Base-by-base conservation (phyloP, 352 stramenopile species). In the Pelagophyceae sp. region DNA sequence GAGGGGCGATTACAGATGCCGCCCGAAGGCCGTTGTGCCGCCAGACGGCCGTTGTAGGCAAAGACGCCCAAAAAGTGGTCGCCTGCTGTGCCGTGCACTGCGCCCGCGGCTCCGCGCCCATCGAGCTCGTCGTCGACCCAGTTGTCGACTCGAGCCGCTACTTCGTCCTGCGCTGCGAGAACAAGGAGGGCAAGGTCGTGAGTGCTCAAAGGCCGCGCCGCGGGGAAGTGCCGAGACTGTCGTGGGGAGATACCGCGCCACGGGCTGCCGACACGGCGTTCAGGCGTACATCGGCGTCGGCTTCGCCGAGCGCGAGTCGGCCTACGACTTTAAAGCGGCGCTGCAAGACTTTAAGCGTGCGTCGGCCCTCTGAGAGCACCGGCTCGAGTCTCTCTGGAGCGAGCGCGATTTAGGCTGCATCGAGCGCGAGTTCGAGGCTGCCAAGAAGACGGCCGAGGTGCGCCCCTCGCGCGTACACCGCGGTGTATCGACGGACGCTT, bases 81-180 rank as follows among this genome's bases (percentile, higher is more conserved):
- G 63, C 63, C 6, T n/a, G 37, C 6, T 72, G 63, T 32, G 29
- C 63, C 63, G 63, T 72, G 63, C 63, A 32, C 6, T 50, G 31
- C 31, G 63, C 31, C 63, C 29, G 1, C 1, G 35, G 35, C 11
- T 11, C 6, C 6, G 29, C 63, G 31, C 6, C 63, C 31, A 29
- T 72, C 63, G 67, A 27, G 3, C 11, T 1, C 33, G 37, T 74
- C 35, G 67, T 74, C 67, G 33, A 58, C 67, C 17, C 31, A 33
- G 67, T 74, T 37, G 37, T 74, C 67, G 67, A 74, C 67, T 40
- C 17, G 17, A 74, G 67, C 38, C 33, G 67, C 11, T 74, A 74
- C 67, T 74, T 74, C 37, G 67, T 74, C 17, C 38, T 74, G 15
- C 67, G 67, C 35, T 54, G 31, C 67, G 67, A 74, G 31, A 54